A percentile compares a stretch with the other conserved stretches of the same genome.
These are phyloP conservation scores for Marchantia polymorpha DNA, from an alignment of 225 moss, liverwort and hornwort genomes.

Conservation along the genomic window DNA sequence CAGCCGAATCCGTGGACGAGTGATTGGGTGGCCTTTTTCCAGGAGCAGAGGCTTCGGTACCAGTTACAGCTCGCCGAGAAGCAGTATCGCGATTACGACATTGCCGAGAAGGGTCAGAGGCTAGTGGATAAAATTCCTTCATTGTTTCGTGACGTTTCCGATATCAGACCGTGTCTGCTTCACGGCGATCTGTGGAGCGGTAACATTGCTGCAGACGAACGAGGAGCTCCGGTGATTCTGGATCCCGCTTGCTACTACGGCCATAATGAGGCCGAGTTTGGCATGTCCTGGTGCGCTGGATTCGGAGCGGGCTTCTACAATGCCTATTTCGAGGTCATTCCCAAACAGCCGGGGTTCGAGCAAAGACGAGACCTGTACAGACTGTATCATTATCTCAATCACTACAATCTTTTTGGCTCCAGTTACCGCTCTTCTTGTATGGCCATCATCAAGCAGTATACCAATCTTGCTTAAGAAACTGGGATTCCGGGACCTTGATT, in stretches of 20 bases:
- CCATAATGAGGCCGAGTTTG: constrained; percentile 96
- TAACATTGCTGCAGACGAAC: constrained; percentile 63
- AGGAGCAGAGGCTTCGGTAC: constrained; percentile 79
- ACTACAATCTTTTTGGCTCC: constrained; percentile 97
- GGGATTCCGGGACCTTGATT: not conserved
- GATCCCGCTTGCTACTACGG: constrained; percentile 99
- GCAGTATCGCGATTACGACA: constrained; percentile 72
- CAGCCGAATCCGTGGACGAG: constrained; percentile 84
- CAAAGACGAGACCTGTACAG: constrained; percentile 79
- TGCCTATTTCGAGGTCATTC: constrained; percentile 97
- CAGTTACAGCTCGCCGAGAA: constrained; percentile 84
- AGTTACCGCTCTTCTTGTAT: constrained; percentile 80
- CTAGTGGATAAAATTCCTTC: constrained; percentile 63
- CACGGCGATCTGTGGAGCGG: constrained; percentile 99
- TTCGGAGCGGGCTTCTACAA: constrained; percentile 88
- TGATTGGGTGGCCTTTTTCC: constrained; percentile 92
- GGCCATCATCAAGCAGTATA: constrained; percentile 53
- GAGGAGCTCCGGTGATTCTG: constrained; percentile 76
- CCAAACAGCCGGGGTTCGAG: constrained; percentile 91
- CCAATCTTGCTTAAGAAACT: not conserved
- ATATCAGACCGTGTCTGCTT: constrained; percentile 71
- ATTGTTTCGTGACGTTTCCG: constrained; percentile 46
- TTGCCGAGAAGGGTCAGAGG: constrained; percentile 75
- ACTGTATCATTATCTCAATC: constrained; percentile 95
- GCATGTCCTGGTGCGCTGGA: constrained; percentile 99